Evolutionary conservation across 2,329 filamentous ascomycete genomes (phyloP), one percentile per base, ranked within the genome.

Genomic region (Mollisia scopiformis): DNA sequence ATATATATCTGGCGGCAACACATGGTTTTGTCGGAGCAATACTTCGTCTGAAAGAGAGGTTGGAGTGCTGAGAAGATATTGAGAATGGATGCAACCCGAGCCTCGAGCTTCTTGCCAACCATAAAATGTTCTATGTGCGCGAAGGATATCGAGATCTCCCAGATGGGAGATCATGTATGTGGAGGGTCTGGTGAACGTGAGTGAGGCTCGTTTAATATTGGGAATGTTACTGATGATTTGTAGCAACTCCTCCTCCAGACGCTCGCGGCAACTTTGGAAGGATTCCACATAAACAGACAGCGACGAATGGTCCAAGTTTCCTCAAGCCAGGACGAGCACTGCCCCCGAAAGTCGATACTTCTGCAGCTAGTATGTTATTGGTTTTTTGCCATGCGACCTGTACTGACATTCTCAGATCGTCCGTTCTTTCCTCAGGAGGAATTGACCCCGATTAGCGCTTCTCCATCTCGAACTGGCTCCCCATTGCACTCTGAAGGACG

Each of bases 121-220:
- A 91, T 96, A 77, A 96, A 94, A 82, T 96, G 92, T 77, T 96
- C 92, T 56, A 87, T 83, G 78, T 96, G 92, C 74, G 85, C 87
- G 41, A 76, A 80, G 41, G 86, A 93, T 70, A 91, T 97, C 62
- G 89, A 93, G 72, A 95, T 97, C 68, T 89, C 90, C 41, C 80
- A 88, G 75, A 90, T 97, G 88, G 92, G 91, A 63, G 92, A 96
- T 64, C 93, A 97, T 79, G 75, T 91, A 63, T 97, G 93, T 75
- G 75, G 75, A 49, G 78, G 75, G 37, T 31, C 79, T 76, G 77
- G 78, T 71, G 82, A 83, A 71, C 74, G 84, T 73, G 62, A 67
- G 71, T 64, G 55, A 27, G 30, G 41, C 27, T 35, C 7, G 33
- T 23, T 50, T 14, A 10, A 30, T 13, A 30, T 41, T 1, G 5